phyloP scores from a whole-genome alignment of 2,329 filamentous ascomycete genomes.

The Curvularia lunata region DNA sequence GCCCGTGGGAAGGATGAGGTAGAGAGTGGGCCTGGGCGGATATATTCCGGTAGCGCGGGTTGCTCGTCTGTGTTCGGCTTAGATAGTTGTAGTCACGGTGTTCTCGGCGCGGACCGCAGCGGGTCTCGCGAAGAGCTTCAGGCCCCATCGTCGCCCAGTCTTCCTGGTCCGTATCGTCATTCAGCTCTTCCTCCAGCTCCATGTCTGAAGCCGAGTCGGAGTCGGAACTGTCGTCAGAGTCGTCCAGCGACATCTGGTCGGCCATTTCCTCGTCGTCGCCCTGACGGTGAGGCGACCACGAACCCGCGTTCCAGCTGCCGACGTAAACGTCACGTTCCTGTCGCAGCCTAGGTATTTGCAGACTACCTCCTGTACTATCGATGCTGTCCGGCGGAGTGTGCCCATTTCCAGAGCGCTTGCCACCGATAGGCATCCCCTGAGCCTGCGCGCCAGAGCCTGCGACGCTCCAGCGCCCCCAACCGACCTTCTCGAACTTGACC shows the following conservation, averaged over 20 bases:
- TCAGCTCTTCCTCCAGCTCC: slow-evolving; percentile 72
- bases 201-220: slow-evolving; percentile 76
- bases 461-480: slow-evolving; percentile 94
- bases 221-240: slow-evolving; percentile 68
- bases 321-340: slow-evolving; percentile 51
- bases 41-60: slow-evolving; percentile 35
- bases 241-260: slow-evolving; percentile 91
- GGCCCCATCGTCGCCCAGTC: slow-evolving; percentile 93
- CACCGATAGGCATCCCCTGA: slow-evolving; percentile 48
- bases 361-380: slow-evolving; percentile 47
- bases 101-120: slow-evolving; percentile 38
- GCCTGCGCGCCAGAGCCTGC: slow-evolving; percentile 60
- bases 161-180: slow-evolving; percentile 90
- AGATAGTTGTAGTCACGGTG: slow-evolving; percentile 50
- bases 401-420: slow-evolving; percentile 37
- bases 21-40: slow-evolving; percentile 39
- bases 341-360: slow-evolving; percentile 55
- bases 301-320: slow-evolving; percentile 71
- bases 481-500: slow-evolving; percentile 91
- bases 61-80: slow-evolving; percentile 44
- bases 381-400: slow-evolving; percentile 60
- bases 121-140: slow-evolving; percentile 74
- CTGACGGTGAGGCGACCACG: slow-evolving; percentile 68
- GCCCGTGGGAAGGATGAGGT: slow-evolving; percentile 20
- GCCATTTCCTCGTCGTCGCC: slow-evolving; percentile 62